phyloP scores from a whole-genome alignment of 352 stramenopile genomes.

The Pythium aquatile region DNA sequence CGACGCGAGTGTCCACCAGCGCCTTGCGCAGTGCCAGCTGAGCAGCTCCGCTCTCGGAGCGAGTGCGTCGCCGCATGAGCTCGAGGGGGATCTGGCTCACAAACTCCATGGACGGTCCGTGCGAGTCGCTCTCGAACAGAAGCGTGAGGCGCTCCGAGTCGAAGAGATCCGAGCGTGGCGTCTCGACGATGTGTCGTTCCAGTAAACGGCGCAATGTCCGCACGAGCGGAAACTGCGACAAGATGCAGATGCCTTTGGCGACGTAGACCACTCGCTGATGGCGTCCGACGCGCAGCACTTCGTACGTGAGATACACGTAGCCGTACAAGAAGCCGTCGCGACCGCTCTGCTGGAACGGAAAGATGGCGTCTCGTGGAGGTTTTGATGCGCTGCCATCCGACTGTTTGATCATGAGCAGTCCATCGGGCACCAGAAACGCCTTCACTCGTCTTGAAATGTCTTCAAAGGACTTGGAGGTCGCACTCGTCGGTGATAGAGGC shows the following conservation, averaged over 20 bases:
- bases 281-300: constrained; percentile 41
- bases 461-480: constrained; percentile 32
- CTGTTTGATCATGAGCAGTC: constrained; percentile 41
- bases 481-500: neutral
- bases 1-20: constrained; percentile 47
- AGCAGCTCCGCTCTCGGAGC: constrained; percentile 42
- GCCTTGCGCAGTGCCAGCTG: constrained; percentile 33
- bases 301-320: constrained; percentile 77
- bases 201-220: constrained; percentile 55
- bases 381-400: constrained; percentile 23
- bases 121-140: constrained; percentile 35
- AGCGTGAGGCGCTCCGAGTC: constrained; percentile 42
- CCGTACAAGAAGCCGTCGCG: constrained; percentile 72
- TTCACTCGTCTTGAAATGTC: constrained; percentile 61
- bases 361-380: constrained; percentile 56
- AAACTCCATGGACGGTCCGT: constrained; percentile 12
- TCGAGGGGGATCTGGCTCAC: constrained; percentile 31
- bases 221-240: constrained; percentile 65
- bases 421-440: constrained; percentile 71
- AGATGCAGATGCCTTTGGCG: constrained; percentile 66
- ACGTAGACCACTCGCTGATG: constrained; percentile 44
- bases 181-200: constrained; percentile 34
- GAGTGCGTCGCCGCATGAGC: constrained; percentile 32
- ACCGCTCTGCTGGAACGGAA: constrained; percentile 78
- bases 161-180: constrained; percentile 38